Evolutionary conservation across 257 asterid genomes (phyloP).

Genomic region (Nicotiana benthamiana): DNA sequence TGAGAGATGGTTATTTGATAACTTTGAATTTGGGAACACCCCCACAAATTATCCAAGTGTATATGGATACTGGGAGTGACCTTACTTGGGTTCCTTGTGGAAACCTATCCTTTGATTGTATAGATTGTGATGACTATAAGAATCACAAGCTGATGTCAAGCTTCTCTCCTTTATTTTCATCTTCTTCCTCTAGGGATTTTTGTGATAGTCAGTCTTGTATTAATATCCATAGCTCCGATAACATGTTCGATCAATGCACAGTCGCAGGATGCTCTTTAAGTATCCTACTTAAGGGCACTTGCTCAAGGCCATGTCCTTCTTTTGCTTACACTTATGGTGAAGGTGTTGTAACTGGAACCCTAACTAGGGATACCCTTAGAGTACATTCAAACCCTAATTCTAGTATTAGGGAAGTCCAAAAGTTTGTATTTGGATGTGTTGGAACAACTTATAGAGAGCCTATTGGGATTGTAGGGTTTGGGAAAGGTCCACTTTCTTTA

Average conservation of each 20-base stretch:
- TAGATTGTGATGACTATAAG: slow-evolving; percentile 41
- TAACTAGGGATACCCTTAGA: slow-evolving; percentile 44
- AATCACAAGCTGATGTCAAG: slow-evolving; percentile 22
- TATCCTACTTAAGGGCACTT: slow-evolving; percentile 32
- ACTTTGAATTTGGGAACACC: slow-evolving; percentile 66
- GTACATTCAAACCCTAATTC: slow-evolving; percentile 31
- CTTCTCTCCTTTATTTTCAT: slow-evolving; percentile 46
- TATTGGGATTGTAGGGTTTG: slow-evolving; percentile 66
- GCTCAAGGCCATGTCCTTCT: slow-evolving; percentile 70
- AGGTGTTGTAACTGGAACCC: slow-evolving; percentile 49
- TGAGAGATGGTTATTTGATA: slow-evolving; percentile 55
- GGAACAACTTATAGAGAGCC: slow-evolving; percentile 57
- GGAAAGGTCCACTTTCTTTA: slow-evolving; percentile 64
- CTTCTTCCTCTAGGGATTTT: slow-evolving; percentile 41
- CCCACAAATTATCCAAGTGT: slow-evolving; percentile 51
- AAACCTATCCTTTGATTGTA: slow-evolving; percentile 49
- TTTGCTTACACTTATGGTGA: slow-evolving; percentile 69
- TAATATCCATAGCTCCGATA: slow-evolving; percentile 50
- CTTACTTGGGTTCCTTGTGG: slow-evolving; percentile 85
- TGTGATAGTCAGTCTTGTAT: slow-evolving; percentile 43
- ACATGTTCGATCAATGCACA: slow-evolving; percentile 44
- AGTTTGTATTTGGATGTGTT: slow-evolving; percentile 58
- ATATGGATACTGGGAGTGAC: slow-evolving; percentile 69
- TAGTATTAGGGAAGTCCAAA: slow-evolving; percentile 30
- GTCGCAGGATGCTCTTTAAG: slow-evolving; percentile 53